Percentiles rank a stretch among this genome's conserved stretches.
phyloP scores from a whole-genome alignment of 2,329 filamentous ascomycete species.

The Monosporascus cannonballus region DNA sequence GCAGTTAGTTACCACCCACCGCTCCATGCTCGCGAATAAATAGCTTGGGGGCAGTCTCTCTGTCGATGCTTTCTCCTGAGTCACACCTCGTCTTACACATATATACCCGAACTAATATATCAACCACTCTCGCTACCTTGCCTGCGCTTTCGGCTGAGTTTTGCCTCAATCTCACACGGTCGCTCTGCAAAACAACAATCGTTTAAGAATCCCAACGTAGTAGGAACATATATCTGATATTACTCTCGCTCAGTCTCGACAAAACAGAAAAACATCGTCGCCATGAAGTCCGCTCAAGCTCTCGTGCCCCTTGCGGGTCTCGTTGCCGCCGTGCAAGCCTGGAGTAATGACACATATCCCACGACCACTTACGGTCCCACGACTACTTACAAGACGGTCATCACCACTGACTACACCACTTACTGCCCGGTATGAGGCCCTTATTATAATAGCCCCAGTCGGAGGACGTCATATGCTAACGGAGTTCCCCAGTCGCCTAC shows the following conservation, averaged over 20 bases:
- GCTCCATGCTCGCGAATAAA: background rate
- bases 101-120: background rate
- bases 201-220: background rate
- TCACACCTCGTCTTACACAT: background rate
- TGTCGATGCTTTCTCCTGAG: background rate
- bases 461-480: background rate
- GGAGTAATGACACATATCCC: slow-evolving; percentile 15
- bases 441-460: background rate
- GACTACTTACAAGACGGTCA: slow-evolving; percentile 28
- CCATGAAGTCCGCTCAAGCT: slow-evolving; percentile 30
- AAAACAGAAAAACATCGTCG: slow-evolving; percentile 15
- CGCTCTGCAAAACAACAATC: background rate
- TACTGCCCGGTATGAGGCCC: slow-evolving; percentile 36
- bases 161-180: background rate
- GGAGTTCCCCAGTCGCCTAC: slow-evolving; percentile 23
- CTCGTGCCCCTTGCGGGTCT: slow-evolving; percentile 27
- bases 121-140: background rate
- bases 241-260: slow-evolving; percentile 12
- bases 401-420: slow-evolving; percentile 32
- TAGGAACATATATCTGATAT: background rate
- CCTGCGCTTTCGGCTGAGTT: background rate
- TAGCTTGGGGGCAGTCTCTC: background rate
- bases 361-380: too few relatives aligned
- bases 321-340: slow-evolving; percentile 22
- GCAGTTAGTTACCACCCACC: background rate